Conservation (phyloP, 108 stramenopile genomes). For the Parmales sp. region DNA sequence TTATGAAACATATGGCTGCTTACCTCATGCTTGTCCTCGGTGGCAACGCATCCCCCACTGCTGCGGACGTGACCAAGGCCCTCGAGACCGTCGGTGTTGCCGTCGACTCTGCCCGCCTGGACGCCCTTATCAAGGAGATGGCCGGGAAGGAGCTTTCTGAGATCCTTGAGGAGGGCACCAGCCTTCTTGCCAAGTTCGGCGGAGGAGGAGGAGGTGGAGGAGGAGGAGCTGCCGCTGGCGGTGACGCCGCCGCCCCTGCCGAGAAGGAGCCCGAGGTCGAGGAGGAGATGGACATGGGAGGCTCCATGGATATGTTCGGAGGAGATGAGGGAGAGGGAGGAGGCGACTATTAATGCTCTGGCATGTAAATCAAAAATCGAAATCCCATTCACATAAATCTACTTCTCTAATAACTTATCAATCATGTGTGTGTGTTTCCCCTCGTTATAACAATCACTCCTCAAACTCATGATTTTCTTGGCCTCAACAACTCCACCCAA, state of each 20-base stretch:
- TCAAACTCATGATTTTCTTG: too few species aligned
- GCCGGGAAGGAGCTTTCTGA: slow-evolving; percentile 90
- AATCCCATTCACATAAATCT: too few species aligned
- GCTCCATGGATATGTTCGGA: too few species aligned
- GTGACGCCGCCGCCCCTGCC: slow-evolving; percentile 23
- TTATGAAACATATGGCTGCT: slow-evolving; percentile 90
- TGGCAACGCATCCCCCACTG: slow-evolving; percentile 82
- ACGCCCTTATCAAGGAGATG: slow-evolving; percentile 60
- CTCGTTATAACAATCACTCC: too few species aligned
- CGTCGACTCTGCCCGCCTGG: slow-evolving; percentile 58
- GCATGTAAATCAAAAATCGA: too few species aligned
- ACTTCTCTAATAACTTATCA: too few species aligned
- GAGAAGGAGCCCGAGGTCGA: slow-evolving; percentile 30
- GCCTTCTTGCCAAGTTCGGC: slow-evolving; percentile 80
- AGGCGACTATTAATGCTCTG: too few species aligned
- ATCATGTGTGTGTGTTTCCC: too few species aligned
- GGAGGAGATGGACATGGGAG: slow-evolving; percentile 49
- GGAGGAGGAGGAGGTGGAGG: slow-evolving; percentile 81
- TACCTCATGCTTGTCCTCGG: slow-evolving; percentile 91
- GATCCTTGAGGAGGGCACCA: slow-evolving; percentile 68
- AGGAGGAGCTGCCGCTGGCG: slow-evolving; percentile 47
- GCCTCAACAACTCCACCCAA: too few species aligned
- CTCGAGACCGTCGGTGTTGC: slow-evolving; percentile 81
- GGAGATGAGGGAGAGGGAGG: too few species aligned
- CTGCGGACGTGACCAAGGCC: slow-evolving; percentile 82